These are phyloP conservation scores for Microsporum canis DNA, from an alignment of 2,329 filamentous ascomycete species.

Conservation along the genomic window DNA sequence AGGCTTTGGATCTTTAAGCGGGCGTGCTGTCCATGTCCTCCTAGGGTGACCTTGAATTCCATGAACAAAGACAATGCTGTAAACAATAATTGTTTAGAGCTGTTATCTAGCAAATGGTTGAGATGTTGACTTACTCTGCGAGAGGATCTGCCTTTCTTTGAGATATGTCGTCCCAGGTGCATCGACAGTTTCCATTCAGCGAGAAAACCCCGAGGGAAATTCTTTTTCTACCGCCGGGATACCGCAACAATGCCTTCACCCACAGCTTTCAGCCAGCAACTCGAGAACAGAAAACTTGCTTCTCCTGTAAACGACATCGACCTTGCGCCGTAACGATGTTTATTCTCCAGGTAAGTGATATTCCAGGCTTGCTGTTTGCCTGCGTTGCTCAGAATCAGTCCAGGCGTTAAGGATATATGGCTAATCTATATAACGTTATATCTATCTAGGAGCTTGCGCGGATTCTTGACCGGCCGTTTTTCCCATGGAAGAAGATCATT, in stretches of 20 bases:
- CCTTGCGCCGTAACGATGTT: conserved; percentile 20
- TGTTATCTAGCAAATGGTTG: not conserved
- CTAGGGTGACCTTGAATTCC: conserved; percentile 21
- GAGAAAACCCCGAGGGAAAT: not conserved
- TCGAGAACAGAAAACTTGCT: not conserved
- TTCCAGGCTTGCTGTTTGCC: not conserved
- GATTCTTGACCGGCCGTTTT: conserved; percentile 79
- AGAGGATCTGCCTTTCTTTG: not conserved
- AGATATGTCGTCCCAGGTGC: not conserved
- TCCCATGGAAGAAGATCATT: conserved; percentile 96
- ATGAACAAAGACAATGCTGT: conserved; percentile 24
- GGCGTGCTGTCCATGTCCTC: conserved; percentile 10
- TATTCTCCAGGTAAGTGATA: conserved; percentile 26
- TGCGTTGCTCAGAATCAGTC: not conserved
- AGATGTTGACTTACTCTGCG: not conserved
- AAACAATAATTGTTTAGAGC: not conserved
- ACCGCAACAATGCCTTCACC: not conserved
- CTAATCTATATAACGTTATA: not conserved
- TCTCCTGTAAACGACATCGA: not conserved
- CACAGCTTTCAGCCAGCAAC: not conserved
- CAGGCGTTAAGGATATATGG: not conserved
- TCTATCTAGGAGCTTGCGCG: conserved; percentile 54
- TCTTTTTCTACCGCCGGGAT: not conserved
- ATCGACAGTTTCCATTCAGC: not conserved
- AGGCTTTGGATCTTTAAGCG: not conserved